These are phyloP conservation scores for Pleurotus citrinopileatus DNA, from an alignment of 768 basidiomycete genomes.

Conservation along the genomic window DNA sequence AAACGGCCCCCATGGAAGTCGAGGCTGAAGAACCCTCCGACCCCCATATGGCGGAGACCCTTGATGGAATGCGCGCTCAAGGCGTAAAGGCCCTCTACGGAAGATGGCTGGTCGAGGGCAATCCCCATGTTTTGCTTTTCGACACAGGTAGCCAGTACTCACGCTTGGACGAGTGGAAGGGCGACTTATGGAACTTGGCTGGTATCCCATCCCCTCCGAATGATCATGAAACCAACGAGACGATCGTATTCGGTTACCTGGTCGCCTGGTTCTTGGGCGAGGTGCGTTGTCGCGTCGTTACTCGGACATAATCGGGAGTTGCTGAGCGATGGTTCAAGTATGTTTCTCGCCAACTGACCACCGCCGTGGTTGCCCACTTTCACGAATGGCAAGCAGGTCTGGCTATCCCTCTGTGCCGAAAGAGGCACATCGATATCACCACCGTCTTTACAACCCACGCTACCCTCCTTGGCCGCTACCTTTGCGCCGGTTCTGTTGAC, in stretches of 20 bases:
- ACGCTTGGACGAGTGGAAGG: conserved; percentile 97
- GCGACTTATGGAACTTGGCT: conserved; percentile 96
- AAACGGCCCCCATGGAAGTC: conserved; percentile 98
- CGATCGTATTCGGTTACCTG: conserved; percentile 96
- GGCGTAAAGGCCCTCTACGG: conserved; percentile 96
- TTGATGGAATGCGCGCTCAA: conserved; percentile 81
- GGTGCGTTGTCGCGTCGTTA: conserved; percentile 41
- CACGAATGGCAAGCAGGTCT: conserved; percentile 99
- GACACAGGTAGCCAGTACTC: conserved; percentile 88
- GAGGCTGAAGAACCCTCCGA: conserved; percentile 89
- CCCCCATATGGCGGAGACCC: conserved; percentile 67
- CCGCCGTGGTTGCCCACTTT: conserved; percentile 95
- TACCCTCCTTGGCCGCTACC: conserved; percentile 95
- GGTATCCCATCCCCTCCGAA: conserved; percentile 96
- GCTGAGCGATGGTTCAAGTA: conserved; percentile 50
- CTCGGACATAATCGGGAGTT: conserved; percentile 10
- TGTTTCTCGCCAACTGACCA: conserved; percentile 72
- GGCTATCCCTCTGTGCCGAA: conserved; percentile 91
- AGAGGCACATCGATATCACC: conserved; percentile 96
- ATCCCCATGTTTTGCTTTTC: conserved; percentile 92
- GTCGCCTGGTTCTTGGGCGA: conserved; percentile 99
- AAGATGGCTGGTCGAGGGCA: conserved; percentile 97
- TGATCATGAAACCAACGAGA: conserved; percentile 98
- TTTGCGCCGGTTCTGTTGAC: conserved; percentile 97
- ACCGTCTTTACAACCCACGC: conserved; percentile 99